Evolutionary conservation across 2,329 filamentous ascomycete species (phyloP).

Genomic region (Pseudocercospora pini-densiflorae): DNA sequence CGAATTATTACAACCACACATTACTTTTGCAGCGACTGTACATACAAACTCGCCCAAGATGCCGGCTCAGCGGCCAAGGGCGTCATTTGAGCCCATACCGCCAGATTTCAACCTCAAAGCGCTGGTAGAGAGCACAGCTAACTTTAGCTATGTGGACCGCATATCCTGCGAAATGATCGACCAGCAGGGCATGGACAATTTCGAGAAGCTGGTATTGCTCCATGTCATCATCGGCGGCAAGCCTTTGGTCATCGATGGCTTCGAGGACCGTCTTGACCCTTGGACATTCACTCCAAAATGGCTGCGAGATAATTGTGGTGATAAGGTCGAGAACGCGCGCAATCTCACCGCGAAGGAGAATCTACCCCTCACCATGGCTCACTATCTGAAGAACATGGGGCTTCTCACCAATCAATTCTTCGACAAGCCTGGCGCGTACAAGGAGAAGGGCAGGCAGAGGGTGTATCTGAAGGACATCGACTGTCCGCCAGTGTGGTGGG

Average conservation of each 20-base stretch:
- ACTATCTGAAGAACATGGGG: constrained; percentile 88
- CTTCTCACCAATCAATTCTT: constrained; percentile 81
- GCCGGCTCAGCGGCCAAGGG: constrained; percentile 78
- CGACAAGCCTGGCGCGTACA: constrained; percentile 70
- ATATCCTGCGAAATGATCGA: constrained; percentile 80
- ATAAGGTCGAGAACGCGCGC: constrained; percentile 82
- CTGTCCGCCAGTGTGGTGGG: constrained; percentile 84
- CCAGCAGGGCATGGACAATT: constrained; percentile 73
- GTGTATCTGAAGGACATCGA: constrained; percentile 98
- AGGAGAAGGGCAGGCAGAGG: constrained; percentile 78
- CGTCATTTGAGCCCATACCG: constrained; percentile 88
- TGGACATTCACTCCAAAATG: constrained; percentile 80
- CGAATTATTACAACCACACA: not conserved
- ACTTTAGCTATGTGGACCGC: constrained; percentile 85
- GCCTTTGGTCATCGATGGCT: constrained; percentile 89
- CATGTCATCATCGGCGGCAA: constrained; percentile 86
- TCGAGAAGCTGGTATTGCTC: constrained; percentile 82
- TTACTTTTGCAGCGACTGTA: not conserved
- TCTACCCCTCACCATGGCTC: constrained; percentile 82
- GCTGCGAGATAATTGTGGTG: constrained; percentile 77
- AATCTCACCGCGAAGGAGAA: constrained; percentile 75
- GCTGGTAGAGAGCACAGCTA: constrained; percentile 77
- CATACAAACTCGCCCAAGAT: constrained; percentile 52
- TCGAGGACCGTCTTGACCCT: constrained; percentile 74
- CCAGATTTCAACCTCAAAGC: constrained; percentile 78